phyloP scores from a whole-genome alignment of 768 basidiomycete genomes.

The Boletus rex-veris region DNA sequence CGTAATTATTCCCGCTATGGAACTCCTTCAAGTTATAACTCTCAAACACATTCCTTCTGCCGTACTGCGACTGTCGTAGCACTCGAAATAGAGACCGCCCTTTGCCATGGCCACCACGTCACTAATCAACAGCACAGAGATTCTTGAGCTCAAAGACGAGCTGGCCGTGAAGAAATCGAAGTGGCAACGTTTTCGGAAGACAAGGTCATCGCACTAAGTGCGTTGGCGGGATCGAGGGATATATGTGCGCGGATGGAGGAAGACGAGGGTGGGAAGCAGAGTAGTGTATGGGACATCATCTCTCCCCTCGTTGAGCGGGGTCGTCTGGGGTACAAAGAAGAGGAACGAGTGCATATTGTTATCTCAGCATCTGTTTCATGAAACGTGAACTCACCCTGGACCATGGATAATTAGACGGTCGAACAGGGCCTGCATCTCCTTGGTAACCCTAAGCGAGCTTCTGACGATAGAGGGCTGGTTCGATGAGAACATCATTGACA shows the following conservation, averaged over 20 bases:
- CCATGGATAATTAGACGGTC: constrained; percentile 59
- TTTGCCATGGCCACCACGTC: constrained; percentile 73
- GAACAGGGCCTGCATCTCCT: constrained; percentile 80
- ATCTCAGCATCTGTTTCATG: not conserved
- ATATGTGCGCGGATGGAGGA: constrained; percentile 83
- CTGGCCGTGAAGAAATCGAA: constrained; percentile 81
- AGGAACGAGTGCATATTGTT: constrained; percentile 63
- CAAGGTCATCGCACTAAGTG: constrained; percentile 65
- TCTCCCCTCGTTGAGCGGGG: constrained; percentile 83
- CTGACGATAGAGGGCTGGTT: too few relatives aligned
- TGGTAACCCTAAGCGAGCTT: too few relatives aligned
- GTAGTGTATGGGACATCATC: constrained; percentile 85
- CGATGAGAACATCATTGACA: too few relatives aligned
- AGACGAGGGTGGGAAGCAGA: constrained; percentile 85
- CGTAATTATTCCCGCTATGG: too few relatives aligned
- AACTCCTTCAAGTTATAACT: too few relatives aligned
- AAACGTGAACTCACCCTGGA: not conserved
- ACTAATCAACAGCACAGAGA: constrained; percentile 80
- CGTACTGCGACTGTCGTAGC: constrained; percentile 94
- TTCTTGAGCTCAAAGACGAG: constrained; percentile 89
- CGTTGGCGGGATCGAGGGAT: constrained; percentile 66
- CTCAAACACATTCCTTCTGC: constrained; percentile 90
- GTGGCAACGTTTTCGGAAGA: constrained; percentile 81
- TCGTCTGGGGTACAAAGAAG: constrained; percentile 84
- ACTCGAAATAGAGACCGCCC: constrained; percentile 80